Evolutionary conservation across 176 grass and related monocot species (phyloP), one percentile per base, ranked within the genome.

Genomic region (Triticum urartu): DNA sequence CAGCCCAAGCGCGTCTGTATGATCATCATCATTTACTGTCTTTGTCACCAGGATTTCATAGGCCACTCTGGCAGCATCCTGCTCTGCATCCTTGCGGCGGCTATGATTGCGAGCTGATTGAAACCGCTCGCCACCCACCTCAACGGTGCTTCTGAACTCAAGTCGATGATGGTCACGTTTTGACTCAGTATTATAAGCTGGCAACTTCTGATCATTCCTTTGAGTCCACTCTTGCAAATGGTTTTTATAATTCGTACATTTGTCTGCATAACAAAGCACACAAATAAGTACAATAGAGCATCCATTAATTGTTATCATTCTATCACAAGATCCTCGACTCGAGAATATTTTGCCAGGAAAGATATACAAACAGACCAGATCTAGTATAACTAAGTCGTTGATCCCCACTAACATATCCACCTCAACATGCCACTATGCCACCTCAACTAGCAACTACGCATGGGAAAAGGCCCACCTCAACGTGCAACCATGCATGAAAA

Each of bases 41-140:
- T 80, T 83, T n/a, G 11, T 18, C 48, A 81, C 2, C 45, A 93
- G 87, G 36, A 4, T 66, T 30, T 88, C 91, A 84, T 86, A 87
- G 12, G 91, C 89, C 24, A 87, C 20, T 85, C 64, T 88, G 0
- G 91, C 91, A 79, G 88, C 84, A 36, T 90, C 89, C 47, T 90
- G 82, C 71, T 96, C 87, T 2, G 94, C 94, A 61, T 96, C 85
- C 81, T 96, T 93, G 30, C 64, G 59, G 76, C 84, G 89, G 54
- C 6, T 58, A 85, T 90, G 91, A 84, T 52, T 75, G 50, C 11
- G 52, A 61, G 45, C 0, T 62, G 91, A 89, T 66, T 62, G 85
- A 73, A 92, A 96, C 30, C 4, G 12, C 75, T 88, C 10, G 60
- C 75, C 89, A 2, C 24, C 87, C 42, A 94, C 87, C 22, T 75